Evolutionary conservation across 345 rosid genomes (phyloP).

Genomic region (Ricinus communis): DNA sequence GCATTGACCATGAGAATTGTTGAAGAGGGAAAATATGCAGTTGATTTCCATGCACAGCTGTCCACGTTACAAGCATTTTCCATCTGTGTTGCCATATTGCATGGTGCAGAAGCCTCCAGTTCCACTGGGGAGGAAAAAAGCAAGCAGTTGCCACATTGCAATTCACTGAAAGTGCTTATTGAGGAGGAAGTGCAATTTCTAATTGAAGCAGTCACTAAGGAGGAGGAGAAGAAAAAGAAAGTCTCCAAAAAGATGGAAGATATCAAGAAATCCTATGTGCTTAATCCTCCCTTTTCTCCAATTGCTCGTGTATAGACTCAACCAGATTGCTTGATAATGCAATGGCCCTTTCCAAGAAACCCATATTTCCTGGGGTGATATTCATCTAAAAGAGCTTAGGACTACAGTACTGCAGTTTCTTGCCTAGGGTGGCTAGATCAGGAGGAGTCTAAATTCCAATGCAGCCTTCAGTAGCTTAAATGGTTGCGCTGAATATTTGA

Average conservation of each 20-base stretch:
- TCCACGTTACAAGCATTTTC: conserved; percentile 91
- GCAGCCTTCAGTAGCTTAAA: background rate
- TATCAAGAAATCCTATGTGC: conserved; percentile 52
- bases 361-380: too few species aligned
- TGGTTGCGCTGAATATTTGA: background rate
- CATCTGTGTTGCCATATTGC: conserved; percentile 72
- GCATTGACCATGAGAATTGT: conserved; percentile 56
- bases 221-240: conserved; percentile 53
- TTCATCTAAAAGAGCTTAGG: background rate
- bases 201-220: conserved; percentile 58
- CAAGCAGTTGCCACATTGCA: conserved; percentile 40
- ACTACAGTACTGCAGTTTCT: background rate
- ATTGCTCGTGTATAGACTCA: conserved; percentile 67
- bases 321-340: background rate
- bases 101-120: conserved; percentile 41
- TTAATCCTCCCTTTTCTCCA: conserved; percentile 90
- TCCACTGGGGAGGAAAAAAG: conserved; percentile 30
- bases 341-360: conserved; percentile 1
- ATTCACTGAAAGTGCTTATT: conserved; percentile 61
- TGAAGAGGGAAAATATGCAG: conserved; percentile 68
- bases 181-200: conserved; percentile 72
- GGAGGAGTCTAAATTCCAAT: background rate
- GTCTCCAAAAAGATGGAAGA: conserved; percentile 40
- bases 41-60: conserved; percentile 84
- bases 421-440: background rate